A percentile compares a stretch with the other conserved stretches of the same genome.
Conservation (phyloP, 73 alveolate genomes). For the Urostyla sp. region DNA sequence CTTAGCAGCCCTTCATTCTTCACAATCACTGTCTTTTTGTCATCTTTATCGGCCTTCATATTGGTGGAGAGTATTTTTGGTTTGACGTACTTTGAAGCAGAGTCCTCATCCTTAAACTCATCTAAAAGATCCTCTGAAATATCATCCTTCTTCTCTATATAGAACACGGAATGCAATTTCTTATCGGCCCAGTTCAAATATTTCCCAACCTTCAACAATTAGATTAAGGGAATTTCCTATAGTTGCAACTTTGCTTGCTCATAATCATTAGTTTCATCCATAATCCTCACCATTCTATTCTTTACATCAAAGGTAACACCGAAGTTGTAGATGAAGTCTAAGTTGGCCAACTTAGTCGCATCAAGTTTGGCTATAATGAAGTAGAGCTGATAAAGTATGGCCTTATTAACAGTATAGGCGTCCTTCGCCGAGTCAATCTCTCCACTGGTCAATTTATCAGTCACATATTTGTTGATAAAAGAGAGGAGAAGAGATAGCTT, state of each 20-base stretch:
- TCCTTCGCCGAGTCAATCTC: constrained; percentile 24
- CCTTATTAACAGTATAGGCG: constrained; percentile 41
- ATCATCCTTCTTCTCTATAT: constrained; percentile 56
- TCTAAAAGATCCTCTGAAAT: constrained; percentile 56
- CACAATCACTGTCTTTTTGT: constrained; percentile 16
- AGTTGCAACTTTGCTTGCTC: not conserved
- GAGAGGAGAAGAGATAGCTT: not conserved
- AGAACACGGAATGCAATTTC: constrained; percentile 50
- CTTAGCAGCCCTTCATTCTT: not conserved
- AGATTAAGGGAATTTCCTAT: not conserved
- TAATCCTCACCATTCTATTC: constrained; percentile 4
- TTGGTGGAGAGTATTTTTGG: not conserved
- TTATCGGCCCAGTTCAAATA: constrained; percentile 63
- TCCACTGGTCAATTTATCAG: constrained; percentile 9
- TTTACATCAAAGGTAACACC: constrained; percentile 59
- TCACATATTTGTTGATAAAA: constrained; percentile 46
- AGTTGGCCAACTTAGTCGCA: not conserved
- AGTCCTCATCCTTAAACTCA: constrained; percentile 50
- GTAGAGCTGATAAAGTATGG: constrained; percentile 53
- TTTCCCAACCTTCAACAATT: constrained; percentile 56
- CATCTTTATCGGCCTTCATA: not conserved
- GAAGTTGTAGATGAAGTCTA: constrained; percentile 55
- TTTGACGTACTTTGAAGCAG: constrained; percentile 3
- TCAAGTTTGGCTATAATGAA: constrained; percentile 53
- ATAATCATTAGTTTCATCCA: constrained; percentile 38